Evolutionary conservation across 306 rosid species (phyloP).

Genomic region (Vigna angularis): DNA sequence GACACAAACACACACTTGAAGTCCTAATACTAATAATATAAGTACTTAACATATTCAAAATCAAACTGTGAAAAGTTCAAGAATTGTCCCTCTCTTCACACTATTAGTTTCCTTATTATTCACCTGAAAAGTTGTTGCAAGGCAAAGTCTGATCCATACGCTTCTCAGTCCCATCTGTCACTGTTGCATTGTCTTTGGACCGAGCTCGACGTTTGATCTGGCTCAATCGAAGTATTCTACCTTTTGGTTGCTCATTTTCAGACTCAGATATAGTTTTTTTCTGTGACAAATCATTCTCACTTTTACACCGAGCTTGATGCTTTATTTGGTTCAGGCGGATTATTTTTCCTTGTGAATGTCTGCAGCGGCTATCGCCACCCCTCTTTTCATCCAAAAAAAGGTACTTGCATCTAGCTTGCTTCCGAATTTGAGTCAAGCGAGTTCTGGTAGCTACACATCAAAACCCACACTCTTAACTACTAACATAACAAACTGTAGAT

Average conservation of each 20-base stretch:
- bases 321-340: slow-evolving; percentile 45
- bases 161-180: slow-evolving; percentile 8
- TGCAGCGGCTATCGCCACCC: not conserved
- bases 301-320: slow-evolving; percentile 44
- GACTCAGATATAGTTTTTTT: not conserved
- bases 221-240: slow-evolving; percentile 35
- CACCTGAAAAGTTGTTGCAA: slow-evolving; percentile 34
- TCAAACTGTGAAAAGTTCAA: slow-evolving; percentile 25
- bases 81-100: slow-evolving; percentile 12
- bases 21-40: not conserved
- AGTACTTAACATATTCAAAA: not conserved
- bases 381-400: slow-evolving; percentile 8
- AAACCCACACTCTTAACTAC: not conserved
- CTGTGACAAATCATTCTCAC: slow-evolving; percentile 20
- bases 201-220: slow-evolving; percentile 52
- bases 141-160: slow-evolving; percentile 19
- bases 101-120: slow-evolving; percentile 14
- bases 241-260: slow-evolving; percentile 14
- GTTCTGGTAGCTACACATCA: slow-evolving; percentile 19
- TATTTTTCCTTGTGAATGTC: slow-evolving; percentile 32
- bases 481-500: slow-evolving; percentile 21
- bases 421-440: slow-evolving; percentile 45
- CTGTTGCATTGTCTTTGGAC: slow-evolving; percentile 27
- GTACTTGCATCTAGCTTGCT: slow-evolving; percentile 45
- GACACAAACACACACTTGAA: no score